Base-by-base conservation (phyloP, 345 rosid genomes). In the Linum tenue region DNA sequence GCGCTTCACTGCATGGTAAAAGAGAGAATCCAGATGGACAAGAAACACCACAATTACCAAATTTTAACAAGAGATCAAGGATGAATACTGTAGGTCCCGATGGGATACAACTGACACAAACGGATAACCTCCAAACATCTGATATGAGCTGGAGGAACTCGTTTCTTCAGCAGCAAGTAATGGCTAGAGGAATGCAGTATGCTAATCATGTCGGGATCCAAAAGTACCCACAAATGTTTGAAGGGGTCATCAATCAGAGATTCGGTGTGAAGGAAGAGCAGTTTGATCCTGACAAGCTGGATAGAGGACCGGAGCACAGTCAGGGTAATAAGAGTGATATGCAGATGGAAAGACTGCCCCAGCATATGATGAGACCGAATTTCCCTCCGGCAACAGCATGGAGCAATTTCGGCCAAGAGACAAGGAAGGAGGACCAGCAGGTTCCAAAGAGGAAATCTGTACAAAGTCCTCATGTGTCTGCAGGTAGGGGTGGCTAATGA, bases 381-480 rank as follows among this genome's bases (percentile, higher is more conserved):
- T 77, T 81, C 60, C 67, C 86, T 67, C 99, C 83, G 77, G 56
- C 82, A 22, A 22, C 31, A 39, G 74, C 81, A 39, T 85, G 97
- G 97, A 90, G 70, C 76, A 94, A 75, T 79, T 61, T 81, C 66
- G 78, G 79, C 69, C 97, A 90, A 67, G 90, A 85, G 73, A 65
- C 69, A 3, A 88, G 82, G 73, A 90, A 83, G 76, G 99, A 88
- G 74, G 96, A 94, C 38, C 97, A 79, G 38, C 97, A 80, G 39
- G 76, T 80, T 72, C 83, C 77, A 63, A 84, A 83, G 78, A 84
- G 97, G 79, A 81, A 90, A 78, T 58, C 87, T 4, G 87, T 73
- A 53, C 99, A 88, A 72, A 94, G 99, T 78, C 97, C 99, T 22
- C 82, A 89, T 48, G 64, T 90, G 73, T 86, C 97, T 37, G 67